Base-by-base conservation (phyloP, 441 rosid species). In the Jatropha podagrica region DNA sequence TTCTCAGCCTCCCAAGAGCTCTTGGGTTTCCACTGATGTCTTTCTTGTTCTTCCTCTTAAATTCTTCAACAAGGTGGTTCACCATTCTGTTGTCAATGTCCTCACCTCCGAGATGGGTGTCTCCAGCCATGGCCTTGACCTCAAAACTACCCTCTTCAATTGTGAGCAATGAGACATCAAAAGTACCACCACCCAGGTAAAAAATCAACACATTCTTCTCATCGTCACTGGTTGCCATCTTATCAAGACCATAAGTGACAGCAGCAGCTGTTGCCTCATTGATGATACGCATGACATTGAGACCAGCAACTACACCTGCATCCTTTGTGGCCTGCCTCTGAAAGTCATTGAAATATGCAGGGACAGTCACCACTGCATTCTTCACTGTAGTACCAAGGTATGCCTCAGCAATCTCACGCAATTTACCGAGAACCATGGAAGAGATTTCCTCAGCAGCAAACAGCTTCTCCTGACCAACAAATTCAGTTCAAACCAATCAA, bases 341-440 rank as follows among this genome's bases (percentile, higher is more conserved):
- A 1, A 89, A 88, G 71, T 90, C 92, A 71, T 88, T 90, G 79
- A 90, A 88, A 76, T 90, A 84, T 0, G 91, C 93, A 1, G 93
- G 95, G 7, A 91, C 92, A 0, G 91, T 89, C 8, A 91, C 92
- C 2, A 91, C 95, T 0, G 91, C 96, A 62, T 88, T 89, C 81
- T 91, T 89, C 0, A 91, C 59, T 0, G 88, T 44, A 27, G 74
- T 26, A 5, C 96, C 96, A 6, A 91, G 83, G 67, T 83, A 87
- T 6, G 93, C 92, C 85, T 91, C 90, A 0, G 93, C 93, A 7
- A 88, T 91, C 84, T 91, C 96, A 14, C 81, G 84, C 93, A 87
- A 89, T 83, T 91, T 91, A 0, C 44, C 86, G 5, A 90, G 82
- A 5, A 88, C 89, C 89, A 84, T 88, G 7, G 89, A 88, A 27